These are phyloP conservation scores for Forsythia viridissima DNA, from an alignment of 257 asterid species.

Conservation along the genomic window DNA sequence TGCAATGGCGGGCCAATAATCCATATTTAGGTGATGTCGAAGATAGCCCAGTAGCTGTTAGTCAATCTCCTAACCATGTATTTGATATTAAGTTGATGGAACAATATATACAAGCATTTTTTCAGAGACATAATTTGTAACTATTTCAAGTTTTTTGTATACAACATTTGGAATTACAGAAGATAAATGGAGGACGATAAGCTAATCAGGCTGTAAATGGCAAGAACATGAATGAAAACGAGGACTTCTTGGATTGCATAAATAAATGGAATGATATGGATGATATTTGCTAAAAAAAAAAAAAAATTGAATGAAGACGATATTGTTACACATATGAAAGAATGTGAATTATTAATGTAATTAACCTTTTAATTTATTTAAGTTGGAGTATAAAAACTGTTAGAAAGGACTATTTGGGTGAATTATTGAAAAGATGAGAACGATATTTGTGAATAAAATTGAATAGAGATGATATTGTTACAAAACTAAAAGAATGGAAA, in stretches of 20 bases:
- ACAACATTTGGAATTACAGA: conserved; percentile 47
- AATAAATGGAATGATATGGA: too few relatives aligned
- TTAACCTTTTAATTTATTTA: too few relatives aligned
- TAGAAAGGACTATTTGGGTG: too few relatives aligned
- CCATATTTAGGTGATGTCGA: conserved; percentile 36
- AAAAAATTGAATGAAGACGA: too few relatives aligned
- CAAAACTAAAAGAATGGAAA: too few relatives aligned
- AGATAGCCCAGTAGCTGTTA: conserved; percentile 24
- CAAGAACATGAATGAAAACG: conserved; percentile 57
- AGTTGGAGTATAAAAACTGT: too few relatives aligned
- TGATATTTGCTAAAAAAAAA: too few relatives aligned
- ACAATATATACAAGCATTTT: not conserved
- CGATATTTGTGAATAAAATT: too few relatives aligned
- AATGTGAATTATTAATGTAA: too few relatives aligned
- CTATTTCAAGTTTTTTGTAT: conserved; percentile 17
- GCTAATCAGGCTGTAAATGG: conserved; percentile 27
- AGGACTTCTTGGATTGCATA: conserved; percentile 83
- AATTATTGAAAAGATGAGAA: too few relatives aligned
- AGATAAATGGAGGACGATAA: conserved; percentile 39
- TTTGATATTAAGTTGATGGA: conserved; percentile 26
- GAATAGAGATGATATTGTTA: too few relatives aligned
- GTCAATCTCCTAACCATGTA: conserved; percentile 39
- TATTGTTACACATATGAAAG: too few relatives aligned
- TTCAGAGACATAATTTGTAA: not conserved
- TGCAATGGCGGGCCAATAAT: conserved; percentile 50